Base-by-base conservation (phyloP, 257 asterid genomes). In the Solanum medicagineum region DNA sequence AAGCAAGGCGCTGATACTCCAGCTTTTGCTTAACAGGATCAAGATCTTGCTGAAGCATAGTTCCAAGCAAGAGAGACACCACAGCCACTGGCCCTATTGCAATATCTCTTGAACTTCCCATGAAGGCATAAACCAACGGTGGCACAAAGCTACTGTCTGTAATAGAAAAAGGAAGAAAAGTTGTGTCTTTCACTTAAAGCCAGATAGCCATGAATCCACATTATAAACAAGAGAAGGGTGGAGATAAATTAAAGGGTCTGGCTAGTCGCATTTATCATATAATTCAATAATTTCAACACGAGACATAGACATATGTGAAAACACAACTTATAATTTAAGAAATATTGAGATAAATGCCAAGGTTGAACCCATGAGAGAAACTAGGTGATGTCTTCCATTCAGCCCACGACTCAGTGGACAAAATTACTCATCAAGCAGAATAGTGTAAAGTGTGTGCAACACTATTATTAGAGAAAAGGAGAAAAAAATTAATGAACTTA, bases 51-150 rank as follows among this genome's bases (percentile, higher is more conserved):
- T 84, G 94, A 85, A 94, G 93, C 93, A 93, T 45, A 40, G 82
- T 90, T 47, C 97, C 98, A 0, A 94, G 97, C 90, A 94, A 85
- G 49, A 94, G 98, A 57, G 98, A 94, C 63, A 94, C 97, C 79
- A 94, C 98, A 0, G 98, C 97, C 82, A 94, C 98, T 1, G 98
- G 98, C 54, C 98, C 98, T 22, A 94, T 94, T n/a, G 98, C 98
- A 11, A 94, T 93, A 84, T 94, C 94, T 87, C 98, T 89, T 15
- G 98, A 94, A 88, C 97, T 94, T 2, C 98, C 98, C 97, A 94
- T 91, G 81, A 87, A 60, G 8, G 98, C 98, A 69, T 95, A 95
- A 17, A 93, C 82, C 90, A 95, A 51, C 1, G 97, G 98, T 7
- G 98, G 98, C 79, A 93, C 97, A 77, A 94, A 94, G 80, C 98